Conservation (phyloP, 116 monocot species). For the Papilionanthe hybrid region DNA sequence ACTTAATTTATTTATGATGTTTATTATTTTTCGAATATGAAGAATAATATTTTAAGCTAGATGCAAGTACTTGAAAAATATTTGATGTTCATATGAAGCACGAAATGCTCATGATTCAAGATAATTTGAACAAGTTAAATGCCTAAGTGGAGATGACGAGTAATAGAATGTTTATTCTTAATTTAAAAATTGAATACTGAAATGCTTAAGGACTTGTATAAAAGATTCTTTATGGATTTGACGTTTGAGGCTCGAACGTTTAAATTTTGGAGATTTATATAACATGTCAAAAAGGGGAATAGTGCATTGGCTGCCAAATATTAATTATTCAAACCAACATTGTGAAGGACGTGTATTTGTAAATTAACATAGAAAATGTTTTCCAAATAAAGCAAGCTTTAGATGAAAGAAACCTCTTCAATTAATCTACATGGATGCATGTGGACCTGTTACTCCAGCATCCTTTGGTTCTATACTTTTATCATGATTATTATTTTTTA, state of each 20-base stretch:
- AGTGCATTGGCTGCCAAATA: no score
- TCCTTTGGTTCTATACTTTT: no score
- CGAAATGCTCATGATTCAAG: neutral
- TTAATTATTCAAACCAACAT: no score
- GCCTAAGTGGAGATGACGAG: neutral
- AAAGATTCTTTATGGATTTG: neutral
- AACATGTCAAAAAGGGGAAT: no score
- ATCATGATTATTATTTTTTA: no score
- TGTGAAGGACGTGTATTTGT: no score
- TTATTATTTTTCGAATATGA: neutral
- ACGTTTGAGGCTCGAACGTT: neutral
- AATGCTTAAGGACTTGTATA: neutral
- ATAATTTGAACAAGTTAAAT: neutral
- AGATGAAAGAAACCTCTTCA: no score
- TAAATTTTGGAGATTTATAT: neutral
- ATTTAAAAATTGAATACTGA: neutral
- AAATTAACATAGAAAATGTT: no score
- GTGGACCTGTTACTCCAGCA: no score
- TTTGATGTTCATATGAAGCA: neutral
- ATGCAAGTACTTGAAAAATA: neutral
- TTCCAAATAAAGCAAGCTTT: no score
- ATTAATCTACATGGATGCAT: no score
- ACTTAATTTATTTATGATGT: neutral
- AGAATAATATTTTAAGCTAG: neutral
- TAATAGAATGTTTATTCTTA: neutral